phyloP scores from a whole-genome alignment of 2,329 filamentous ascomycete species.

The Ceratocystis papillata region DNA sequence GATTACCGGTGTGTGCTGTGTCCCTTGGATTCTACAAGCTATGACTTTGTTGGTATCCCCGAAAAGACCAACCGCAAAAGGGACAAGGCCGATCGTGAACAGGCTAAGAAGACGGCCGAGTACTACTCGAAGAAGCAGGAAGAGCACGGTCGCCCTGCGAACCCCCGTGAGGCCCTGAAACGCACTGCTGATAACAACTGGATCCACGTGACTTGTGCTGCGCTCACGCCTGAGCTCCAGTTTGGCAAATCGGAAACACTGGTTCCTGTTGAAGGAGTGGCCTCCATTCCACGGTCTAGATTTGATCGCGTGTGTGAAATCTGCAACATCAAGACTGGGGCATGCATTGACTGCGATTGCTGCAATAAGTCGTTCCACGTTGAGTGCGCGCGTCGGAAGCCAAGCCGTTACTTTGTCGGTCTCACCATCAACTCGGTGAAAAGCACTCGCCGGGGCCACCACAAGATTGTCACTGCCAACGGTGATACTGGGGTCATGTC shows the following conservation, averaged over 20 bases:
- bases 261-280: conserved; percentile 81
- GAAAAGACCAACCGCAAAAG: conserved; percentile 50
- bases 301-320: conserved; percentile 73
- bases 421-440: conserved; percentile 90
- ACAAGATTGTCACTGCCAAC: conserved; percentile 68
- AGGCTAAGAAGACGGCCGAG: conserved; percentile 67
- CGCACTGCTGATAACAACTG: conserved; percentile 94
- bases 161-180: conserved; percentile 85
- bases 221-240: conserved; percentile 86
- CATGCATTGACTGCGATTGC: conserved; percentile 71
- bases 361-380: conserved; percentile 67
- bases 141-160: conserved; percentile 67
- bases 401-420: conserved; percentile 65
- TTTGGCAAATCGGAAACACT: conserved; percentile 77
- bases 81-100: conserved; percentile 74
- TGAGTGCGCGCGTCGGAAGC: conserved; percentile 67
- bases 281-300: conserved; percentile 60
- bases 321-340: conserved; percentile 65
- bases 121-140: conserved; percentile 74
- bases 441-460: conserved; percentile 69
- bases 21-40: conserved; percentile 67
- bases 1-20: conserved; percentile 91
- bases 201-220: conserved; percentile 88
- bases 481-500: conserved; percentile 72
- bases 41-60: conserved; percentile 73